Evolutionary conservation across 1,284 basidiomycete genomes (phyloP), one percentile per base, ranked within the genome.

Genomic region (Rhizopogon parksii): DNA sequence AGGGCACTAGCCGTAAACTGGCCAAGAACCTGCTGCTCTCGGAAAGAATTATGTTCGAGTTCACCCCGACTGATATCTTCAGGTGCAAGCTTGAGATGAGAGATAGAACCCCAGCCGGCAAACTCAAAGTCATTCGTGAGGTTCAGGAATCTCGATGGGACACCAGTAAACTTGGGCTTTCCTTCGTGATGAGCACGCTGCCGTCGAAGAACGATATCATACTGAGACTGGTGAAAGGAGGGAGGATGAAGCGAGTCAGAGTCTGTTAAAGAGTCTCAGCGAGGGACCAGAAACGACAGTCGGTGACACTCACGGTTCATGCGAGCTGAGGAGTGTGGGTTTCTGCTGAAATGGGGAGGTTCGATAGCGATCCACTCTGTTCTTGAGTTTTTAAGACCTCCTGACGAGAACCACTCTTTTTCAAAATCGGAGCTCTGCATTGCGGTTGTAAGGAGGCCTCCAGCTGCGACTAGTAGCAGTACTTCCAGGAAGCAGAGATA

Each of bases 41-140:
- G 61, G 2, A 68, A 48, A 3, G 57, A 48, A 34, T 68, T 61
- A 2, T 81, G 57, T 6, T 66, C 62, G 17, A 62, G 58, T 6
- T 70, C 65, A 2, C 74, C 77, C 9, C 63, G 54, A 8, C 49
- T 38, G 27, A 69, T 61, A 15, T 68, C 62, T 19, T 63, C 57
- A 36, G 72, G 71, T 0, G 68, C 65, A 6, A 85, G 68, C 21
- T 69, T 68, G 1, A 82, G 53, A 47, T 69, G 69, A 8, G 68
- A 64, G 4, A 77, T 60, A 2, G 75, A 73, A 1, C 84, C 83
- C 83, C 83, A 85, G 1, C 82, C 82, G 2, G 82, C 75, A 56
- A 85, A 85, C 56, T 83, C 80, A 54, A 82, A 82, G 36, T 78
- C 72, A 57, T 83, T 78, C 6, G 77, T 67, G n/a, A 84, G 72